Evolutionary conservation across 768 basidiomycete species (phyloP), one percentile per base, ranked within the genome.

Genomic region (Dendrothele bispora): DNA sequence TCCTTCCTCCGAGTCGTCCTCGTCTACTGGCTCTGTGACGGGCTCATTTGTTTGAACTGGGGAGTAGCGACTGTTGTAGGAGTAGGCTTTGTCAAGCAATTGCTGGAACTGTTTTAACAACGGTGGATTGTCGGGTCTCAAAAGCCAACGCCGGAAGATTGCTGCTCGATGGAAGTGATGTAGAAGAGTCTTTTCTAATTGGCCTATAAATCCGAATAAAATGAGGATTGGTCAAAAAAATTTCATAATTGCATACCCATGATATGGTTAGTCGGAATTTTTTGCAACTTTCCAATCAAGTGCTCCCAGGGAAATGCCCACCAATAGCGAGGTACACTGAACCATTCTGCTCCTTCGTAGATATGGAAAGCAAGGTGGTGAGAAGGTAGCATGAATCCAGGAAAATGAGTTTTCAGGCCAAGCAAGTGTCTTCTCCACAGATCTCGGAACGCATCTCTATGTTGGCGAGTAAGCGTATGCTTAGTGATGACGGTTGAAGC

Each of bases 261-360:
- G 30, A 52, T 61, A 26, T 62, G 53, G 43, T 66, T 66, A 1
- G n/a, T 59, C 0, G 52, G 60, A 2, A 63, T 43, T 1, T 21
- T 25, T 22, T 62, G 58, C 0, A 66, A 43, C 1, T 37, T 25
- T 0, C 62, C 56, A 28, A 64, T 64, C 0, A 66, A 27, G 1
- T 46, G 37, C 21, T 66, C 48, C 5, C 61, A 62, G 0, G 56
- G 58, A 47, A 59, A 64, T 1, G 52, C 46, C 57, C 63, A 64
- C 58, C 58, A 64, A 40, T 48, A 39, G 14, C 39, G 50, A 3
- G 50, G 41, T 15, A 39, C 22, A 12, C 51, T 40, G 36, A 55
- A 57, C 2, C 44, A 38, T 24, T 18, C n/a, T 7, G 55, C 39
- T 38, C 48, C 55, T 27, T 57, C 51, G 32, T 45, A 52, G 21